Conservation (phyloP, 257 asterid genomes). For the Scutellaria minor region DNA sequence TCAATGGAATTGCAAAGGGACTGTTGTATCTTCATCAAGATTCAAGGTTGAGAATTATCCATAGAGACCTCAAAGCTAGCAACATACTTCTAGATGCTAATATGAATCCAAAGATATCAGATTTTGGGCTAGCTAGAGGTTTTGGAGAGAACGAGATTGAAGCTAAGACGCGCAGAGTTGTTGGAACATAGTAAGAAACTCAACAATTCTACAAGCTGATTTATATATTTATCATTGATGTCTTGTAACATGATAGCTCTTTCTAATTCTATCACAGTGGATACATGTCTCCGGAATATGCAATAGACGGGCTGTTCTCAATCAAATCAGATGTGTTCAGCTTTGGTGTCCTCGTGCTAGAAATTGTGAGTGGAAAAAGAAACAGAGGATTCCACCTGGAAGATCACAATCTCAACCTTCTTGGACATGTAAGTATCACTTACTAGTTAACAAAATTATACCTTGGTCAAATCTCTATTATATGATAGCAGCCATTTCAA, state of each 20-base stretch:
- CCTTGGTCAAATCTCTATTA: too few relatives aligned
- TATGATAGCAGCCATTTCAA: too few relatives aligned
- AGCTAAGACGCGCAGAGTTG: slow-evolving; percentile 16
- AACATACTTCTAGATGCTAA: neutral
- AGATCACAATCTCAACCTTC: neutral
- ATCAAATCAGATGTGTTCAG: neutral
- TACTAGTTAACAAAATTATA: too few relatives aligned
- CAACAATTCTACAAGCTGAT: neutral
- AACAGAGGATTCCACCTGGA: neutral
- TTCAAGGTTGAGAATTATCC: slow-evolving; percentile 8
- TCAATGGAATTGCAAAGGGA: slow-evolving; percentile 8
- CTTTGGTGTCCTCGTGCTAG: neutral
- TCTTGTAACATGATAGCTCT: neutral
- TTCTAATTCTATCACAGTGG: neutral
- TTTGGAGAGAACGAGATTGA: neutral
- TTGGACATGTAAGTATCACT: neutral
- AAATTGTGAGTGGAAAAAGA: neutral
- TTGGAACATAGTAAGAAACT: slow-evolving; percentile 7
- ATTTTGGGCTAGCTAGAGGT: slow-evolving; percentile 6
- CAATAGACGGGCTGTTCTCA: neutral
- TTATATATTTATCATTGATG: neutral
- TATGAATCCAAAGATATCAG: slow-evolving; percentile 17
- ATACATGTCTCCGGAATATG: slow-evolving; percentile 7
- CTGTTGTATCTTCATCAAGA: slow-evolving; percentile 15
- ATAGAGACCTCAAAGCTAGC: slow-evolving; percentile 15